Evolutionary conservation across 116 monocot species (phyloP).

Genomic region (Iris pallida): DNA sequence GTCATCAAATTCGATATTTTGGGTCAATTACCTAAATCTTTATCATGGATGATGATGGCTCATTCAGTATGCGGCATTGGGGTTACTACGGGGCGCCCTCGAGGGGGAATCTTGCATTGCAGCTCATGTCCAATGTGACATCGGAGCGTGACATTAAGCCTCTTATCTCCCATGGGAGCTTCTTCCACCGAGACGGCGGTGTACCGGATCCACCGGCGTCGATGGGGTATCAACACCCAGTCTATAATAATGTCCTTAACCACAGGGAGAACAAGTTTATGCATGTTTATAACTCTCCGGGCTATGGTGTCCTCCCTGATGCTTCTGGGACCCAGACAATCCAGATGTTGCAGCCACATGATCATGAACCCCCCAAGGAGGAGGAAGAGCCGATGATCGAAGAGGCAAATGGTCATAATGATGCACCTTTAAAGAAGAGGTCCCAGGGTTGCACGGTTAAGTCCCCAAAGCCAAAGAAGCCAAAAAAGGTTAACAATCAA

Average conservation of each 20-base stretch:
- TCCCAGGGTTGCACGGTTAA: conserved; percentile 9
- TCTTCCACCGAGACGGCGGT: conserved; percentile 27
- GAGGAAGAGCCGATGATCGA: conserved; percentile 19
- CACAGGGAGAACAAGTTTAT: conserved; percentile 30
- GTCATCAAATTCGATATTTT: no score
- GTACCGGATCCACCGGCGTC: conserved; percentile 23
- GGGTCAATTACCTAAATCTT: no score
- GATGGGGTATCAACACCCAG: conserved; percentile 31
- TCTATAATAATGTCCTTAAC: conserved; percentile 30
- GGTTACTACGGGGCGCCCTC: conserved; percentile 21
- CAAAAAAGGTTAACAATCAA: conserved; percentile 34
- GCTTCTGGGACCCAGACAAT: conserved; percentile 19
- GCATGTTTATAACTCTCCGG: conserved; percentile 17
- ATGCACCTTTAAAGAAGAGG: conserved; percentile 42
- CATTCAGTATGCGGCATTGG: conserved; percentile 41
- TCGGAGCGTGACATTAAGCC: conserved; percentile 47
- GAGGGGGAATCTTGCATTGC: conserved; percentile 36
- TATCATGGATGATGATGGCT: conserved; percentile 34
- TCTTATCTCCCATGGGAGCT: conserved; percentile 16
- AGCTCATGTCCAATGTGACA: conserved; percentile 28
- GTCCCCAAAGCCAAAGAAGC: conserved; percentile 38
- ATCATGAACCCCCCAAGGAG: conserved; percentile 16
- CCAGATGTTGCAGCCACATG: conserved; percentile 40
- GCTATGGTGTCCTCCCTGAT: conserved; percentile 31
- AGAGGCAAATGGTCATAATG: conserved; percentile 8